A percentile compares a stretch with the other conserved stretches of the same genome.
Evolutionary conservation across 495 filamentous ascomycete species (phyloP).

Genomic region (Niebla homalea): DNA sequence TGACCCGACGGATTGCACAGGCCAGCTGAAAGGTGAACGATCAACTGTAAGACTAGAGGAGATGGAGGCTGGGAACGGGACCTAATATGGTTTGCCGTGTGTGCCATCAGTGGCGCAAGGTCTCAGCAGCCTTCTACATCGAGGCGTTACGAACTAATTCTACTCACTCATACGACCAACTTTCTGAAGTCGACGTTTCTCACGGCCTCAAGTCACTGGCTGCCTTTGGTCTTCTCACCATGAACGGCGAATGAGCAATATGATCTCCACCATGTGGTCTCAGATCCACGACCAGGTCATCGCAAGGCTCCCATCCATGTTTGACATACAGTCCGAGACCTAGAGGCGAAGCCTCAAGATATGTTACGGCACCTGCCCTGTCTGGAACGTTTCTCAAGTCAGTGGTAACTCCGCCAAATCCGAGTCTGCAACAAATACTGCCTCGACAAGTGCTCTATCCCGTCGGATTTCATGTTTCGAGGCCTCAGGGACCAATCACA

Average conservation of each 20-base stretch:
- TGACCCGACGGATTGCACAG: background rate
- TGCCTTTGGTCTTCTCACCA: constrained; percentile 10
- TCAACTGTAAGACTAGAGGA: background rate
- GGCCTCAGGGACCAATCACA: no score
- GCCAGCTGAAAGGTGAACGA: background rate
- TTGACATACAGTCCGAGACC: constrained; percentile 41
- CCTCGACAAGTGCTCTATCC: no score
- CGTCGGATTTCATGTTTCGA: no score
- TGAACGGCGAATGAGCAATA: background rate
- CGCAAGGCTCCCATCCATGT: constrained; percentile 35
- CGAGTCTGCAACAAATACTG: no score
- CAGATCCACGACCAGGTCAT: constrained; percentile 25
- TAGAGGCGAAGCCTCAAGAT: constrained; percentile 39
- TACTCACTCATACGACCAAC: background rate
- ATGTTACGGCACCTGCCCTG: constrained; percentile 27
- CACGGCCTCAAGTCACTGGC: background rate
- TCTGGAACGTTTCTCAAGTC: no score
- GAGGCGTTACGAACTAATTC: background rate
- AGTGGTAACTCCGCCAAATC: no score
- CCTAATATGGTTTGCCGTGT: background rate
- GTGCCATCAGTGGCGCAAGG: background rate
- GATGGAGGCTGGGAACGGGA: background rate
- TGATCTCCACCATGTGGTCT: constrained; percentile 16
- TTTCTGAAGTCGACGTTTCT: background rate
- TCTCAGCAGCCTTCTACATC: background rate